A percentile compares a stretch with the other conserved stretches of the same genome.
Evolutionary conservation across 164 flowering plant genomes (phyloP).

Genomic region (Piper longum): DNA sequence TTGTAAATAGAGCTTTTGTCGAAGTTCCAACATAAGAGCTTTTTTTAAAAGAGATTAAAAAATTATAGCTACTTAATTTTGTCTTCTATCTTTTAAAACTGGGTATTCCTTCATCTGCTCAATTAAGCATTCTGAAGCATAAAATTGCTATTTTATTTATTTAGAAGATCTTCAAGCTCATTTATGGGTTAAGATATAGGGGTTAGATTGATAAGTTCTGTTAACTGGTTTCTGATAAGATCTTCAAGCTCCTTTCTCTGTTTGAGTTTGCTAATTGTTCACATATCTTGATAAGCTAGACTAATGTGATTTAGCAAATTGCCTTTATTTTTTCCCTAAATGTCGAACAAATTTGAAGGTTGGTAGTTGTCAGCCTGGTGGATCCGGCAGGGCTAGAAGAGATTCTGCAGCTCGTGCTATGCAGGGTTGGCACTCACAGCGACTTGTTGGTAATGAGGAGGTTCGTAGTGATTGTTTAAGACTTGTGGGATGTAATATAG

Average conservation of each 20-base stretch:
- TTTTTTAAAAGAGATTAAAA: neutral
- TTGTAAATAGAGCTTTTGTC: too few species aligned
- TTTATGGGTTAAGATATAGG: neutral
- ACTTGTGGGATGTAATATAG: constrained; percentile 18
- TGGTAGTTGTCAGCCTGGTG: constrained; percentile 34
- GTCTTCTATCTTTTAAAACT: too few species aligned
- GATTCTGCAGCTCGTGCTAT: constrained; percentile 97
- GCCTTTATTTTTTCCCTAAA: neutral
- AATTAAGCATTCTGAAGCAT: too few species aligned
- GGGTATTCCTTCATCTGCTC: neutral
- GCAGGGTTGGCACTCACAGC: constrained; percentile 95
- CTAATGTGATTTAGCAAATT: neutral
- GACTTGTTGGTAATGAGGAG: constrained; percentile 73
- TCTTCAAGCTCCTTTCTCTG: neutral
- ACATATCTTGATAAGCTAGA: neutral
- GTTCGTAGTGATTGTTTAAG: constrained; percentile 68
- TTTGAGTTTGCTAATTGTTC: too few species aligned
- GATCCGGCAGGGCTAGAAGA: constrained; percentile 71
- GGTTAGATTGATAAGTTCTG: neutral
- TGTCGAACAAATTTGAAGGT: constrained; percentile 13
- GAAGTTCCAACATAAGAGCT: too few species aligned
- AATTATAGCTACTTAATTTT: too few species aligned
- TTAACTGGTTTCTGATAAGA: neutral
- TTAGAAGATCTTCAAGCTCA: too few species aligned
- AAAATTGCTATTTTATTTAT: too few species aligned